Percentiles rank a stretch among this genome's conserved stretches.
Evolutionary conservation across 2,329 filamentous ascomycete genomes (phyloP).

Genomic region (Domatiomyces globalis): DNA sequence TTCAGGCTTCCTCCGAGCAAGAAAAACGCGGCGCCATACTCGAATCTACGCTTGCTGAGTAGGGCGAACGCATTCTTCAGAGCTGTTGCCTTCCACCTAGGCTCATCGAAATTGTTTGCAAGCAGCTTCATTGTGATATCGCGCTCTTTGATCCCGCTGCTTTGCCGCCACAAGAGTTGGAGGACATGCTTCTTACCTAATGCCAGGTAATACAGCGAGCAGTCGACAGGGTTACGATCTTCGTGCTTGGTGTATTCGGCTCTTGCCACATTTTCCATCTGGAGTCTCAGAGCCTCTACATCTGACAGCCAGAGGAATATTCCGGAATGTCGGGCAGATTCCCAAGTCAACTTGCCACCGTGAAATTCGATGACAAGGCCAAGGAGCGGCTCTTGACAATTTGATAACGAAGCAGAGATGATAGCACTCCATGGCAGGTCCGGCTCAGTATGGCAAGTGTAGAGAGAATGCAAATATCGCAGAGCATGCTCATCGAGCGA

Average conservation of each 20-base stretch:
- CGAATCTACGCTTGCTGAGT: constrained; percentile 79
- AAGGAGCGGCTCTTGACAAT: constrained; percentile 68
- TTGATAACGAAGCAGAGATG: constrained; percentile 54
- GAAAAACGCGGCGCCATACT: constrained; percentile 94
- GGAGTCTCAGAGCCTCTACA: constrained; percentile 52
- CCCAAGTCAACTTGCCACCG: constrained; percentile 68
- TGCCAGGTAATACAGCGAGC: constrained; percentile 81
- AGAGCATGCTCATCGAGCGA: constrained; percentile 81
- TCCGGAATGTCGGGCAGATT: constrained; percentile 69
- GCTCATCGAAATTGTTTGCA: constrained; percentile 78
- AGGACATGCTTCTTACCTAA: constrained; percentile 81
- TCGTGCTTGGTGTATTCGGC: constrained; percentile 81
- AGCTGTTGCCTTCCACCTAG: constrained; percentile 75
- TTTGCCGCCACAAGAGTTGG: constrained; percentile 88
- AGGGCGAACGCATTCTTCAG: constrained; percentile 94
- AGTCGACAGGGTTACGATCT: constrained; percentile 78
- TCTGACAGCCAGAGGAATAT: constrained; percentile 93
- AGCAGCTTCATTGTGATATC: constrained; percentile 62
- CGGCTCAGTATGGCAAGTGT: constrained; percentile 40
- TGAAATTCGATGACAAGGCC: constrained; percentile 72
- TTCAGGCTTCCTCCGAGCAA: constrained; percentile 71
- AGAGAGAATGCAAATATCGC: constrained; percentile 51
- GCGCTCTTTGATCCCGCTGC: constrained; percentile 78
- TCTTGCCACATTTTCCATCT: constrained; percentile 81
- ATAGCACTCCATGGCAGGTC: constrained; percentile 54